Evolutionary conservation across 2,329 filamentous ascomycete species (phyloP), one percentile per base, ranked within the genome.

Genomic region (Aspergillus puulaauensis): DNA sequence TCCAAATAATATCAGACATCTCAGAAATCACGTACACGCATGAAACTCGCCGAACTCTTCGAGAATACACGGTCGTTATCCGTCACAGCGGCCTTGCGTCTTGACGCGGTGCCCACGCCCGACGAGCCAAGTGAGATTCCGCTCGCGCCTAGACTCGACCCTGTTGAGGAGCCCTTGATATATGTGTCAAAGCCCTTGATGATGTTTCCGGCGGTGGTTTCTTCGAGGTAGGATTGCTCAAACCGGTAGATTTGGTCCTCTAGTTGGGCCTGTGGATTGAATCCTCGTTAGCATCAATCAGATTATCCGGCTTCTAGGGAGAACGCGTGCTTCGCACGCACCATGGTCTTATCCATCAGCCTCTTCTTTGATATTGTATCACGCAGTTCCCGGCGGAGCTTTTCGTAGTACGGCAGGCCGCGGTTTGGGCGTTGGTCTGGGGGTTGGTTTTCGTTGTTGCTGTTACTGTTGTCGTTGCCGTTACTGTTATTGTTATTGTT

Each of bases 181-280:
- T 98, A 99, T 72, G 92, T 96, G 75, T 99, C 95, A 75, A 99
- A 99, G 21, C 95, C 95, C 49, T 90, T 92, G 73, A 99, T 93
- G 71, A 99, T 98, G 78, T 99, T 99, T 45, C 95, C 95, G 19
- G 85, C 84, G 66, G 82, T 86, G 4, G 92, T 96, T 68, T 91
- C 91, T 74, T 98, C 93, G 52, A 99, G 86, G 74, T 99, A 99
- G 17, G 88, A 83, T 57, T 88, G 86, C 75, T 99, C 95, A 69
- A 91, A 89, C 63, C 89, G 86, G 71, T 84, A 87, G 67, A 99
- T 98, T 63, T 85, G 83, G 50, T 96, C 90, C 79, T 99, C 95
- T 58, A 87, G 75, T 65, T 78, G 73, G 52, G 80, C 75, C 85
- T 87, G 21, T 54, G 27, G 27, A 9, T 31, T 11, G 27, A 31